Percentiles rank a stretch among this genome's conserved stretches.
Evolutionary conservation across 2,329 filamentous ascomycete genomes (phyloP).

Genomic region (Exophiala oligosperma): DNA sequence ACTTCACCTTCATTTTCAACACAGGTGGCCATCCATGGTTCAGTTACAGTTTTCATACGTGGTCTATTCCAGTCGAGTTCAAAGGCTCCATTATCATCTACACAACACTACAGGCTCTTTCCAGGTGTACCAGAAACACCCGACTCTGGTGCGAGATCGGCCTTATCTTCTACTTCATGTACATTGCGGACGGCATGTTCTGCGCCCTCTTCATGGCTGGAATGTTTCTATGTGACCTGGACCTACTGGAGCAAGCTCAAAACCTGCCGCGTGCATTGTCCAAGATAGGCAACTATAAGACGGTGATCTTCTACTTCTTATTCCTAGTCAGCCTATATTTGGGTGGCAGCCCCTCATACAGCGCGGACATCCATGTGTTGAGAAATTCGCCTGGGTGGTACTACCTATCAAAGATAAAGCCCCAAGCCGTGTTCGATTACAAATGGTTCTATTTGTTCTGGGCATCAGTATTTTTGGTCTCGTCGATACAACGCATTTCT

Average conservation of each 20-base stretch:
- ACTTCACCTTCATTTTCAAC: constrained; percentile 67
- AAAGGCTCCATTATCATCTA: constrained; percentile 65
- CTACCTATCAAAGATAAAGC: constrained; percentile 47
- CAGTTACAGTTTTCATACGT: constrained; percentile 59
- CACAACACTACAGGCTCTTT: constrained; percentile 57
- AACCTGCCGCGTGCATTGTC: constrained; percentile 54
- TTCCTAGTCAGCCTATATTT: constrained; percentile 57
- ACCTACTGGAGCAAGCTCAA: constrained; percentile 52
- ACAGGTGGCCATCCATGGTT: constrained; percentile 59
- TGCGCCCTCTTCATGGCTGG: constrained; percentile 61
- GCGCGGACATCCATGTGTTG: constrained; percentile 38
- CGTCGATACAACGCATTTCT: constrained; percentile 57
- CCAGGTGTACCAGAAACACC: constrained; percentile 54
- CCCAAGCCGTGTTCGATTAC: constrained; percentile 64
- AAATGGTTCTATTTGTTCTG: constrained; percentile 70
- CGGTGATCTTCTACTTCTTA: constrained; percentile 53
- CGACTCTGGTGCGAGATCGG: constrained; percentile 55
- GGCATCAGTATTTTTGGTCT: constrained; percentile 59
- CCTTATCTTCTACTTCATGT: constrained; percentile 66
- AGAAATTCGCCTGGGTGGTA: constrained; percentile 24
- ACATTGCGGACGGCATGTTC: constrained; percentile 65
- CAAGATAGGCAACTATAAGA: constrained; percentile 50
- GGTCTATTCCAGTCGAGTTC: constrained; percentile 66
- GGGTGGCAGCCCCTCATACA: constrained; percentile 60
- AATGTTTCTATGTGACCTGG: constrained; percentile 63